Conservation (phyloP, 2,329 filamentous ascomycete species). For the Tolypocladium inflatum region DNA sequence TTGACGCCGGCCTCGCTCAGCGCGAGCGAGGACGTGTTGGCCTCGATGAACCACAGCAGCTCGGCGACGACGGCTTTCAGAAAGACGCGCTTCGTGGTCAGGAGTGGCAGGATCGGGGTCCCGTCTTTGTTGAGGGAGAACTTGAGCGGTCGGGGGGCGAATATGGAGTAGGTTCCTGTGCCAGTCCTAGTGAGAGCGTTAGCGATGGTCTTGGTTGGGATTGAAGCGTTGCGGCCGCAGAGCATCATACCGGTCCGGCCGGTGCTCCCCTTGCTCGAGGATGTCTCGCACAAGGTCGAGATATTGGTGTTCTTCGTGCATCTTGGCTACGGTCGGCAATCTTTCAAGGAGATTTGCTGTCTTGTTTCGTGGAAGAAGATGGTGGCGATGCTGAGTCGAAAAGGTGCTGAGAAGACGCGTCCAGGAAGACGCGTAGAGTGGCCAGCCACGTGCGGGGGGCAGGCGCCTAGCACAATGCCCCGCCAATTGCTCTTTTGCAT, state of each 20-base stretch:
- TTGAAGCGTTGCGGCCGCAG: neutral
- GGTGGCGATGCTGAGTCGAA: neutral
- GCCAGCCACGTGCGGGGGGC: neutral
- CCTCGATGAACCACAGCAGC: constrained; percentile 90
- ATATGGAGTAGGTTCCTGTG: constrained; percentile 84
- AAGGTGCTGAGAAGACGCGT: neutral
- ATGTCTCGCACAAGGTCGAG: constrained; percentile 82
- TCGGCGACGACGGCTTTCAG: constrained; percentile 82
- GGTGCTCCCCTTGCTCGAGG: constrained; percentile 71
- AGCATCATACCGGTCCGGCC: constrained; percentile 65
- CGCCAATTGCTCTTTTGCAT: too few relatives aligned
- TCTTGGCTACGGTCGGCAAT: neutral
- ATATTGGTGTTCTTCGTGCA: constrained; percentile 89
- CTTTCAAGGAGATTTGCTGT: neutral
- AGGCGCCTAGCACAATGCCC: too few relatives aligned
- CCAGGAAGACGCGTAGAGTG: neutral
- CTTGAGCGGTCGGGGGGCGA: constrained; percentile 77
- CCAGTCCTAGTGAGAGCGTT: constrained; percentile 54
- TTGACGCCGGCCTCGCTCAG: constrained; percentile 76
- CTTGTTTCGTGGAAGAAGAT: neutral
- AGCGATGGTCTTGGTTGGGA: neutral
- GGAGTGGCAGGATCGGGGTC: constrained; percentile 69
- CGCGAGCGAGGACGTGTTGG: constrained; percentile 68
- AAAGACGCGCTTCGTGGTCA: constrained; percentile 97
- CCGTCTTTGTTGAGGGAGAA: constrained; percentile 65